Evolutionary conservation across 768 basidiomycete species (phyloP), one percentile per base, ranked within the genome.

Genomic region (Ramaria sp.): DNA sequence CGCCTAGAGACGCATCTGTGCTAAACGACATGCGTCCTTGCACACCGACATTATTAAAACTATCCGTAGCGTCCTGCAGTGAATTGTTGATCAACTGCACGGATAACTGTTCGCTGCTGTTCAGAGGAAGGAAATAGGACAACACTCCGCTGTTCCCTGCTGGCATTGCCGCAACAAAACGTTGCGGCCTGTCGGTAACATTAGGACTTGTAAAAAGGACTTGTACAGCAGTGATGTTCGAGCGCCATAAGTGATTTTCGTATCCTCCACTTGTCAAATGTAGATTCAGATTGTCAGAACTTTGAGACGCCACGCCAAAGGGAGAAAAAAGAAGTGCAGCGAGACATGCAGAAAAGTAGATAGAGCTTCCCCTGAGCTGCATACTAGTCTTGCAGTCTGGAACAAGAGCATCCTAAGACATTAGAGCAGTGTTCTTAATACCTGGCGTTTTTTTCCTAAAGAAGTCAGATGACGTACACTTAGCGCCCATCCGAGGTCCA

Each of bases 81-180:
- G 66, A 61, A 3, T 57, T 55, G 24, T 63, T 58, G 44, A 66
- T 58, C 24, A 69, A 59, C 12, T 57, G 58, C 10, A 67, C 61
- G 15, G 57, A 43, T 12, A 63, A 30, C 18, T 25, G 15, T 24
- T 55, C n/a, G 27, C 48, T 7, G 58, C 58, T 18, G 48, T 62
- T 62, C 3, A 55, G 9, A 0, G 73, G 71, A 3, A 75, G 60
- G 56, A 74, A 74, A 60, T 71, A 74, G 1, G 68, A 64, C 32
- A 72, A 58, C 3, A 69, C 69, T 2, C 73, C 73, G 8, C 71
- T 70, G 58, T 74, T 75, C 8, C 72, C 73, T 28, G 71, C 68
- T 24, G 73, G 73, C 38, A 73, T 65, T 27, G 71, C 73, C 3
- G 66, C 67, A 32, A 75, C 72, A 37, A 74, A 62, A 13, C 73